Evolutionary conservation across 768 basidiomycete species (phyloP).

Genomic region (Suillus sp.): DNA sequence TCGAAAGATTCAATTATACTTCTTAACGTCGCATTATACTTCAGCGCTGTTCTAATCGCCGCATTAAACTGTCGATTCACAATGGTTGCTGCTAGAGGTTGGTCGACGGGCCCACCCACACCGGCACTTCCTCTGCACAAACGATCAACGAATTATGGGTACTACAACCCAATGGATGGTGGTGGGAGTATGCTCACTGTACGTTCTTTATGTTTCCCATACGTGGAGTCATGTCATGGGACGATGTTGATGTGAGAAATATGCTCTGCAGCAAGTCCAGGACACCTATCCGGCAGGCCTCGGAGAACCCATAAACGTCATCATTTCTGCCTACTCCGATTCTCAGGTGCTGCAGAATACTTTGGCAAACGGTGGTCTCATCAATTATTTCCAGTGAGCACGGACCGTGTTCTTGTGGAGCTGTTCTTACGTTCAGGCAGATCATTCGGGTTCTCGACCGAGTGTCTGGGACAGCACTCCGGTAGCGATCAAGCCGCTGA

Average conservation of each 20-base stretch:
- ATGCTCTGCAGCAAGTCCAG: conserved; percentile 46
- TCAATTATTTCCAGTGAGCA: conserved; percentile 79
- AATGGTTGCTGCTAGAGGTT: conserved; percentile 17
- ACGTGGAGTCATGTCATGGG: neutral
- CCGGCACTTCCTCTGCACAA: conserved; percentile 19
- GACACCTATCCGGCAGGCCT: conserved; percentile 68
- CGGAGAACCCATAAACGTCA: conserved; percentile 85
- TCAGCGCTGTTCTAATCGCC: conserved; percentile 13
- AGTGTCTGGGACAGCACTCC: conserved; percentile 84
- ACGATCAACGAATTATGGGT: conserved; percentile 46
- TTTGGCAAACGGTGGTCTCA: conserved; percentile 66
- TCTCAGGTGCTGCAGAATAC: conserved; percentile 62
- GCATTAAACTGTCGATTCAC: conserved; percentile 12
- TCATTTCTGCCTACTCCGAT: conserved; percentile 80
- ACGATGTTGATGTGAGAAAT: conserved; percentile 3
- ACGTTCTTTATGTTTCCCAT: conserved; percentile 31
- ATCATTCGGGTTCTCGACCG: conserved; percentile 69
- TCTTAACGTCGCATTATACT: conserved; percentile 1
- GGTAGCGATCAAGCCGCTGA: conserved; percentile 71
- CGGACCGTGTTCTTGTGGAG: neutral
- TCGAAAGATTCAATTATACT: neutral
- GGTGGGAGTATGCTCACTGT: conserved; percentile 79
- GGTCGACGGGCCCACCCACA: neutral
- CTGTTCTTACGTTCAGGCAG: conserved; percentile 36
- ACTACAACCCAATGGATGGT: conserved; percentile 51